Evolutionary conservation across 1,139 yeast species (phyloP).

Genomic region (Blastobotrys serpentis): DNA sequence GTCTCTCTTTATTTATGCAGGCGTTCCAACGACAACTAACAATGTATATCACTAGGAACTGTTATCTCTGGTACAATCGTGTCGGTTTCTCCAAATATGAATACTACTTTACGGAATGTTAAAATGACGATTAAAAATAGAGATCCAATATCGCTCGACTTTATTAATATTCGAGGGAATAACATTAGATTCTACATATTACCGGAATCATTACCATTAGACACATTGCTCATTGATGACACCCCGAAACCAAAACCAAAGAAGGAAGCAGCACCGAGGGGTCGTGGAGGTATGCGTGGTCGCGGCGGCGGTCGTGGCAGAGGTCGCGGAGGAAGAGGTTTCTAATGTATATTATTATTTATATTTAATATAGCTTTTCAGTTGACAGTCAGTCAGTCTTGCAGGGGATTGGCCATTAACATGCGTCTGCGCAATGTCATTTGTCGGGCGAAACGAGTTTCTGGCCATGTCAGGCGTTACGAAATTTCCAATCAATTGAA

Average conservation of each 20-base stretch:
- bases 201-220: constrained; percentile 87
- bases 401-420: too few species aligned
- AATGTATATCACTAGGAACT: constrained; percentile 39
- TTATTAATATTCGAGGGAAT: constrained; percentile 84
- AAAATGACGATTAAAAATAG: constrained; percentile 71
- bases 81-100: constrained; percentile 90
- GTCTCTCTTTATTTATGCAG: constrained; percentile 16
- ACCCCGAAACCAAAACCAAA: constrained; percentile 40
- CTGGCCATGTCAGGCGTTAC: too few species aligned
- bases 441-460: too few species aligned
- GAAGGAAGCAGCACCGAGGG: constrained; percentile 32
- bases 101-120: constrained; percentile 78
- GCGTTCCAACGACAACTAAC: not conserved
- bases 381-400: not conserved
- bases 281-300: constrained; percentile 36
- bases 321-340: constrained; percentile 13
- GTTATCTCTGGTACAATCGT: constrained; percentile 67
- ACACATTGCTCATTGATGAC: constrained; percentile 65
- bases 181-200: constrained; percentile 80
- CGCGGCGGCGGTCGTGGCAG: constrained; percentile 33
- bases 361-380: not conserved
- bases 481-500: too few species aligned
- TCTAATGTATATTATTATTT: constrained; percentile 4
- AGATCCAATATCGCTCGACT: constrained; percentile 72
- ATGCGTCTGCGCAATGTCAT: too few species aligned